These are phyloP conservation scores for Metrosideros polymorpha DNA, from an alignment of 441 rosid genomes.

Conservation along the genomic window DNA sequence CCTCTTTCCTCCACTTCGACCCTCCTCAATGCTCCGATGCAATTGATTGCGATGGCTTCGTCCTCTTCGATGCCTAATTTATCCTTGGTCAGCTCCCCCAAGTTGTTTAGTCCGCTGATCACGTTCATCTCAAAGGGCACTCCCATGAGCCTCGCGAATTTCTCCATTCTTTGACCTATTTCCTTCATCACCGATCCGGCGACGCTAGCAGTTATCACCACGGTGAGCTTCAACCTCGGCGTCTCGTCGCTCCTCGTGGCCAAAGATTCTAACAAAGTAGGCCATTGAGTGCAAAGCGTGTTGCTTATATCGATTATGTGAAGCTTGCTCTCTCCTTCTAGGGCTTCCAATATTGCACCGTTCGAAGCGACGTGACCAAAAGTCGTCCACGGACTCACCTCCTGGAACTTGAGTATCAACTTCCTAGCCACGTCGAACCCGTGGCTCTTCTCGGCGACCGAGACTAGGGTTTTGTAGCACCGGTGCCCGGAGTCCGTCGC, in stretches of 20 bases:
- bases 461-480: slow-evolving; percentile 53
- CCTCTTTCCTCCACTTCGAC: slow-evolving; percentile 35
- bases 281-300: slow-evolving; percentile 83
- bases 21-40: slow-evolving; percentile 47
- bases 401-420: slow-evolving; percentile 64
- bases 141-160: slow-evolving; percentile 73
- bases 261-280: slow-evolving; percentile 60
- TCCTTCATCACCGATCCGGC: slow-evolving; percentile 50
- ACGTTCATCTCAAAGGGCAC: slow-evolving; percentile 62
- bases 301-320: slow-evolving; percentile 69
- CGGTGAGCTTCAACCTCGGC: slow-evolving; percentile 56
- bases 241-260: slow-evolving; percentile 67
- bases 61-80: slow-evolving; percentile 34
- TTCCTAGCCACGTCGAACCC: slow-evolving; percentile 58
- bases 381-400: slow-evolving; percentile 78
- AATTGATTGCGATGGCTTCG: slow-evolving; percentile 57
- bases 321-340: slow-evolving; percentile 54
- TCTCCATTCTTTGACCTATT: slow-evolving; percentile 71
- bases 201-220: slow-evolving; percentile 38
- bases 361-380: slow-evolving; percentile 75
- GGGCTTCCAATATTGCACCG: slow-evolving; percentile 64
- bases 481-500: slow-evolving; percentile 53
- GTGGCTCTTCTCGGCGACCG: slow-evolving; percentile 48
- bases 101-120: slow-evolving; percentile 28
- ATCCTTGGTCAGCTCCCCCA: slow-evolving; percentile 41